phyloP scores from a whole-genome alignment of 1,284 basidiomycete species.

The Volvariella surrecta region DNA sequence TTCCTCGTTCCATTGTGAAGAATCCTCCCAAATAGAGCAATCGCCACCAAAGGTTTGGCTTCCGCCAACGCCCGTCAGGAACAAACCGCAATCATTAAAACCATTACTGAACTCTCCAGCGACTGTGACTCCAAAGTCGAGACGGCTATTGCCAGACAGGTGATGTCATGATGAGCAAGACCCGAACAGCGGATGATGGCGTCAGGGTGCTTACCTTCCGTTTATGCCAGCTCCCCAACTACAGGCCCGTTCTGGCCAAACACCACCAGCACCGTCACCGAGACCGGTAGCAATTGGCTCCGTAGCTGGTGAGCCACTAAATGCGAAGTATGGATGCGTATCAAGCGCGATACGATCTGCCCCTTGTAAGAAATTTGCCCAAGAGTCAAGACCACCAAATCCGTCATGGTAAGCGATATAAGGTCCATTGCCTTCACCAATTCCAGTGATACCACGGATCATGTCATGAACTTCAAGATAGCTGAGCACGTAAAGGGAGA shows the following conservation, averaged over 20 bases:
- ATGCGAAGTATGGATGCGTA: conserved; percentile 71
- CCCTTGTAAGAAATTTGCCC: conserved; percentile 66
- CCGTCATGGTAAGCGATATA: conserved; percentile 78
- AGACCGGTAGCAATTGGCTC: conserved; percentile 31
- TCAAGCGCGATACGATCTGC: conserved; percentile 78
- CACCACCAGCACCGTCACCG: conserved; percentile 35
- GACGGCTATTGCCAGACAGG: conserved; percentile 20
- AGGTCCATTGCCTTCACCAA: conserved; percentile 73
- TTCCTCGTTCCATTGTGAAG: conserved; percentile 45
- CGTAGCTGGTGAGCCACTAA: conserved; percentile 39
- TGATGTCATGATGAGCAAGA: background rate
- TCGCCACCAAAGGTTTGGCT: conserved; percentile 38
- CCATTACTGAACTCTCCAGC: conserved; percentile 66
- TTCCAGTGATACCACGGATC: conserved; percentile 73
- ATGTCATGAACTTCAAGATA: conserved; percentile 69
- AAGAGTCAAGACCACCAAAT: conserved; percentile 53
- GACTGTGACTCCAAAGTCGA: conserved; percentile 53
- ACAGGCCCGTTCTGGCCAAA: conserved; percentile 49
- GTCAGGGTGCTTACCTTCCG: conserved; percentile 22
- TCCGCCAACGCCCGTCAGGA: conserved; percentile 50
- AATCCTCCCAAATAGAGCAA: conserved; percentile 54
- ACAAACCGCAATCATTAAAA: conserved; percentile 63
- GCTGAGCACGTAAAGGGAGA: conserved; percentile 17
- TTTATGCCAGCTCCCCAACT: conserved; percentile 47
- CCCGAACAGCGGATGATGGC: background rate